Conservation (phyloP, 768 basidiomycete species). For the Mycena albidolilacea region DNA sequence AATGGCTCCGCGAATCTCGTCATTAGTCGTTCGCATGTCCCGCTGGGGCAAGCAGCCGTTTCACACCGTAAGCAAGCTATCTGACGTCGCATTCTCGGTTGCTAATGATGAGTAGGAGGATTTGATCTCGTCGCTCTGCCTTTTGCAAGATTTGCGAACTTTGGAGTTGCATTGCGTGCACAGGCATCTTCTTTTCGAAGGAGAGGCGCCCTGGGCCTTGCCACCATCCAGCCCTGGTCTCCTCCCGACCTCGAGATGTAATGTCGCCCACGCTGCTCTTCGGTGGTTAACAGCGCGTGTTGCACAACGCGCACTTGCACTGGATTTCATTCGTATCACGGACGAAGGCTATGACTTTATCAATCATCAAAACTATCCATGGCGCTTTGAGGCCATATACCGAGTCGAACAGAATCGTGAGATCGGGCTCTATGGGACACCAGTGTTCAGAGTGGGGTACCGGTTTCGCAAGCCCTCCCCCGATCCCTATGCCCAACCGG, state of each 20-base stretch:
- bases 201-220: not conserved
- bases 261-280: not conserved
- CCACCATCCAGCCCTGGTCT: not conserved
- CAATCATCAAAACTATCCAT: not conserved
- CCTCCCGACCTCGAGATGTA: not conserved
- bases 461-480: not conserved
- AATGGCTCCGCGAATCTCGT: slow-evolving; percentile 1
- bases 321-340: not conserved
- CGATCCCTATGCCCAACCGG: slow-evolving; percentile 1
- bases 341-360: slow-evolving; percentile 4
- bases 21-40: slow-evolving; percentile 3
- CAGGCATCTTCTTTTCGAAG: slow-evolving; percentile 5
- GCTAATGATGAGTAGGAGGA: not conserved
- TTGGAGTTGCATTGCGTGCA: slow-evolving; percentile 14
- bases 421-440: slow-evolving; percentile 5
- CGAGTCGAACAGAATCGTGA: not conserved
- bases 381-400: slow-evolving; percentile 5
- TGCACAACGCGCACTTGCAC: not conserved
- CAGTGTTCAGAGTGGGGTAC: not conserved
- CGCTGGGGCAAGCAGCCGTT: not conserved
- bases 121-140: slow-evolving; percentile 4
- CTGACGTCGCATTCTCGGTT: no score
- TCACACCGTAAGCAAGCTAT: slow-evolving; percentile 3
- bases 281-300: slow-evolving; percentile 5
- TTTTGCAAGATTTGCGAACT: slow-evolving; percentile 13